phyloP scores from a whole-genome alignment of 202 grass and related monocot genomes.

The Sporobolus alterniflorus region DNA sequence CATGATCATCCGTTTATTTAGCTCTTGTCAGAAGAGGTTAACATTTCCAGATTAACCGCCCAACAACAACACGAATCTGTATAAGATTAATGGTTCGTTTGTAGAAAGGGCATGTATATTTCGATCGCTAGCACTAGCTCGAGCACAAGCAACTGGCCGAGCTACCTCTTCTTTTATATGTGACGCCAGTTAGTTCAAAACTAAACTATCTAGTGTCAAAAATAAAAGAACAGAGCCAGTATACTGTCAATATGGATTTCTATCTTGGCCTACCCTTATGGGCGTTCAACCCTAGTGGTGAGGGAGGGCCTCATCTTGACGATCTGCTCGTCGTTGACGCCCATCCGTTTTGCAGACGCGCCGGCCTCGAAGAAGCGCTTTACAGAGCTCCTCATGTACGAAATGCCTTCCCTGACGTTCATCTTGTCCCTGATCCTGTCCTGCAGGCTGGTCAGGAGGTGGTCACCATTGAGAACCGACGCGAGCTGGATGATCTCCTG shows the following conservation, averaged over 20 bases:
- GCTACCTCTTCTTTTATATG: not conserved
- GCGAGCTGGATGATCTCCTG: slow-evolving; percentile 93
- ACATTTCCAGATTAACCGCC: not conserved
- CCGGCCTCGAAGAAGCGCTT: slow-evolving; percentile 88
- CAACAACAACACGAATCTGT: not conserved
- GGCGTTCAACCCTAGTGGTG: slow-evolving; percentile 60
- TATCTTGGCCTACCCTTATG: slow-evolving; percentile 21
- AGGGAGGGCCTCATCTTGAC: slow-evolving; percentile 98
- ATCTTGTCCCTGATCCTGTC: slow-evolving; percentile 70
- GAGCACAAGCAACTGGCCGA: not conserved
- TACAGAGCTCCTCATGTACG: slow-evolving; percentile 65
- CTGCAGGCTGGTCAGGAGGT: slow-evolving; percentile 68
- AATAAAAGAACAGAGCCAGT: too few species aligned
- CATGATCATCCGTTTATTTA: not conserved
- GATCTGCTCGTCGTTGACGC: slow-evolving; percentile 79
- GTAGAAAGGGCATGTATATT: not conserved
- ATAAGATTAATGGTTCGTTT: not conserved
- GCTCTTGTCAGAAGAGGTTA: not conserved
- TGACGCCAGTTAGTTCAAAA: too few species aligned
- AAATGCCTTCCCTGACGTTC: slow-evolving; percentile 85
- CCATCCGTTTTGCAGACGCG: slow-evolving; percentile 72
- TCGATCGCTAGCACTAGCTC: not conserved
- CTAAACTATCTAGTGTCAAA: too few species aligned
- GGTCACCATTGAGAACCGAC: slow-evolving; percentile 85
- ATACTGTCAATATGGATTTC: not conserved